These are phyloP conservation scores for Fagopyrum tataricum DNA, from an alignment of 148 eudicot genomes.

Conservation along the genomic window DNA sequence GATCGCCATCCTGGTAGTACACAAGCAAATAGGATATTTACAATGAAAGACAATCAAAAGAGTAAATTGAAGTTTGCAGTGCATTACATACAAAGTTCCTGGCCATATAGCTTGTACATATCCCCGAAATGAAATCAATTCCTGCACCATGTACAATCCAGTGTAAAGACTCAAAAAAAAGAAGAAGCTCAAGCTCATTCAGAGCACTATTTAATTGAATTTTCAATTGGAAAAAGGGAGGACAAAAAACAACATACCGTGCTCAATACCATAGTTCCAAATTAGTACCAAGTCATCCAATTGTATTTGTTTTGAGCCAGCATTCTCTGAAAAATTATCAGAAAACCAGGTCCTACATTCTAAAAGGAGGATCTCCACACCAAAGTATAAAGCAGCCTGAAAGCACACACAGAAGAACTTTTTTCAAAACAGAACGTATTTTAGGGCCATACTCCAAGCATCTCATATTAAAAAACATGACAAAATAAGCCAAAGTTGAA, in stretches of 20 bases:
- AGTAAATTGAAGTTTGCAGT: conserved; percentile 2
- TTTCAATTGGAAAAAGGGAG: conserved; percentile 1
- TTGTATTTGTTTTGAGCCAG: conserved; percentile 26
- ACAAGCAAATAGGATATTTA: neutral
- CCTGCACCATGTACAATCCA: conserved; percentile 50
- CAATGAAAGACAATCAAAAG: neutral
- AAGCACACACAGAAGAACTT: conserved; percentile 7
- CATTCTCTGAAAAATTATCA: conserved; percentile 23
- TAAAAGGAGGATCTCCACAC: conserved; percentile 54
- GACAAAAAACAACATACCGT: conserved; percentile 36
- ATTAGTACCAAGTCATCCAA: conserved; percentile 41
- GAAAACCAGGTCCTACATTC: conserved; percentile 60
- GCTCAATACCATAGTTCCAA: conserved; percentile 56
- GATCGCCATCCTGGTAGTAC: neutral
- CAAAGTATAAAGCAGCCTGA: conserved; percentile 87
- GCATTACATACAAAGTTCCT: conserved; percentile 73
- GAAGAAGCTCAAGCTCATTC: conserved; percentile 5
- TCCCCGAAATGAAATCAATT: conserved; percentile 47
- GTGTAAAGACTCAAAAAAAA: conserved; percentile 25
- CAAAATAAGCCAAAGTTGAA: neutral
- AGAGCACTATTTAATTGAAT: neutral
- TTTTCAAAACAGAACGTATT: neutral
- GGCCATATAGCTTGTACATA: conserved; percentile 69
- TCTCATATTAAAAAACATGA: neutral
- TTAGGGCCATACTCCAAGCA: neutral